Conservation (phyloP, 768 basidiomycete genomes). For the Austroboletus eburneus region DNA sequence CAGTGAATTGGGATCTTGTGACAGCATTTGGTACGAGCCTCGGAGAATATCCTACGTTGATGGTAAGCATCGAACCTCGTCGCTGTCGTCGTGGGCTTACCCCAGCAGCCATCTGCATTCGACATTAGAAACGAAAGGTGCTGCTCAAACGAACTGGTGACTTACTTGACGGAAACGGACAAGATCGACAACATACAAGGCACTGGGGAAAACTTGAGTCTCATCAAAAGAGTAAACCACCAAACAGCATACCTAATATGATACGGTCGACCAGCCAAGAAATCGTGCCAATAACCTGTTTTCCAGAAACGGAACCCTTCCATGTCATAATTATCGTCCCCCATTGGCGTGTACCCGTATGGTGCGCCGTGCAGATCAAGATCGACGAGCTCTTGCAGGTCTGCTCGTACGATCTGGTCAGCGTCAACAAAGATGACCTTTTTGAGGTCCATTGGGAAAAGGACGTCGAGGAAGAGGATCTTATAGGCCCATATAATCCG, state of each 20-base stretch:
- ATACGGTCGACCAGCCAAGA: conserved; percentile 78
- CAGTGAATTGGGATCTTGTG: conserved; percentile 90
- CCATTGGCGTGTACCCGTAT: conserved; percentile 98
- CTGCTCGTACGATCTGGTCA: conserved; percentile 95
- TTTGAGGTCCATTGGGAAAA: conserved; percentile 98
- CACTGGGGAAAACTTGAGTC: conserved; percentile 45
- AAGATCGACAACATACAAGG: conserved; percentile 93
- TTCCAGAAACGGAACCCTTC: conserved; percentile 99
- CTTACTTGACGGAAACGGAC: conserved; percentile 87
- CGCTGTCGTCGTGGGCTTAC: conserved; percentile 30
- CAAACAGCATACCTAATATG: conserved; percentile 76
- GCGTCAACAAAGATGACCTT: conserved; percentile 99
- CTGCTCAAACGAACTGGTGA: neutral
- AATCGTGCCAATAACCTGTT: conserved; percentile 92
- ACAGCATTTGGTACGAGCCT: conserved; percentile 88
- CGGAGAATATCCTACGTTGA: conserved; percentile 71
- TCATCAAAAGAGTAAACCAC: neutral
- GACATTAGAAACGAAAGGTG: neutral
- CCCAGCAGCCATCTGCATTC: conserved; percentile 50
- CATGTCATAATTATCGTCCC: conserved; percentile 90
- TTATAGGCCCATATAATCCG: conserved; percentile 99
- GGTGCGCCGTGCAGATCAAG: conserved; percentile 89
- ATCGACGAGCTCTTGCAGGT: conserved; percentile 92
- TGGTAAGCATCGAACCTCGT: neutral
- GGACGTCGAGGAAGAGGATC: conserved; percentile 96